phyloP scores from a whole-genome alignment of 306 rosid genomes.

The Senna tora region DNA sequence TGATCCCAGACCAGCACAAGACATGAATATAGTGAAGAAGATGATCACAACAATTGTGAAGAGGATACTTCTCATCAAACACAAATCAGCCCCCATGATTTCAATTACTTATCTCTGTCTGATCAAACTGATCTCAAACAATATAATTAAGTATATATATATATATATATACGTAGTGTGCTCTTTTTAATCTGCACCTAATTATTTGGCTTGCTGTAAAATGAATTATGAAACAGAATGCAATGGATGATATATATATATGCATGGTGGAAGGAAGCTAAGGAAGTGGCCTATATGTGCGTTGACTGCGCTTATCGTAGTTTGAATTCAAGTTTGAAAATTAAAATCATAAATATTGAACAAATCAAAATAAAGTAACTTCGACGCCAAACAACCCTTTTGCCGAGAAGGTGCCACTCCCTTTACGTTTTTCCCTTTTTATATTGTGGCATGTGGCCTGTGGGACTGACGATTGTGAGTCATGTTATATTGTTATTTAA shows the following conservation, averaged over 20 bases:
- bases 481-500: too few species aligned
- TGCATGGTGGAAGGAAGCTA: constrained; percentile 4
- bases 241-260: not conserved
- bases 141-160: too few species aligned
- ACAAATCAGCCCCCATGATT: not conserved
- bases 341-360: constrained; percentile 9
- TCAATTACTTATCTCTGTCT: not conserved
- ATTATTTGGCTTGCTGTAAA: not conserved
- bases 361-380: constrained; percentile 8
- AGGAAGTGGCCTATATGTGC: not conserved
- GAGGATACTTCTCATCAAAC: constrained; percentile 23
- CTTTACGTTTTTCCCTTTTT: not conserved
- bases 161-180: not conserved
- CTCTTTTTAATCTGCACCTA: not conserved
- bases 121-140: too few species aligned
- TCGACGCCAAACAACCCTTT: not conserved
- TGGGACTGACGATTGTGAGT: too few species aligned
- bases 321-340: constrained; percentile 32
- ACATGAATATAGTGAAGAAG: constrained; percentile 37
- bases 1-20: constrained; percentile 42
- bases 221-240: not conserved
- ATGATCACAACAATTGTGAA: constrained; percentile 37
- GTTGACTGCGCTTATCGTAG: constrained; percentile 3
- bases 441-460: too few species aligned
- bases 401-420: not conserved